A percentile compares a stretch with the other conserved stretches of the same genome.
These are phyloP conservation scores for Aureobasidium melanogenum DNA, from an alignment of 2,329 filamentous ascomycete species.

Conservation along the genomic window DNA sequence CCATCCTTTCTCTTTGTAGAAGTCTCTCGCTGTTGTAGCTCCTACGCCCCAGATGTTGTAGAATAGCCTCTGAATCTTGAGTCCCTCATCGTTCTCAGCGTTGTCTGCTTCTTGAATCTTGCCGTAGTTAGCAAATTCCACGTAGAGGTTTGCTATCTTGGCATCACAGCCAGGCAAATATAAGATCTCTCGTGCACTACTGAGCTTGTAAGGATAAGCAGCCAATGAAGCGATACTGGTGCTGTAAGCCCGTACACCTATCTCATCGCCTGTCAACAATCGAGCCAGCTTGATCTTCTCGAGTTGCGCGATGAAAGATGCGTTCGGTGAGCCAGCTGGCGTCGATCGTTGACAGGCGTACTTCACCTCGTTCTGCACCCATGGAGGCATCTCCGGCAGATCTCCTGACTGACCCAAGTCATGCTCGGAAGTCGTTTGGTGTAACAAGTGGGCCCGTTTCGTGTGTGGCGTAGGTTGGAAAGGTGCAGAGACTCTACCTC, in stretches of 20 bases:
- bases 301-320: slow-evolving; percentile 63
- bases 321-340: slow-evolving; percentile 61
- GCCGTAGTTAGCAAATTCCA: slow-evolving; percentile 59
- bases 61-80: slow-evolving; percentile 60
- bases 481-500: slow-evolving; percentile 23
- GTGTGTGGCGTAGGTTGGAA: slow-evolving; percentile 8
- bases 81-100: slow-evolving; percentile 54
- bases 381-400: slow-evolving; percentile 61
- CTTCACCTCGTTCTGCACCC: slow-evolving; percentile 51
- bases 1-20: slow-evolving; percentile 70
- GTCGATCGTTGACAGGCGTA: slow-evolving; percentile 80
- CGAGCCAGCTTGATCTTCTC: slow-evolving; percentile 65
- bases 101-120: slow-evolving; percentile 55
- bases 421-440: slow-evolving; percentile 70
- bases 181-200: slow-evolving; percentile 33
- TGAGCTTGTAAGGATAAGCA: slow-evolving; percentile 62
- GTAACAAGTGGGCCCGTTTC: slow-evolving; percentile 42
- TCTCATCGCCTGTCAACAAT: slow-evolving; percentile 61
- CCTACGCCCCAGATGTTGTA: slow-evolving; percentile 91
- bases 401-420: slow-evolving; percentile 44
- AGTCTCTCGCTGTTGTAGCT: slow-evolving; percentile 68
- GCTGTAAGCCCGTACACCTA: slow-evolving; percentile 79
- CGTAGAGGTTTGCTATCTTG: slow-evolving; percentile 70
- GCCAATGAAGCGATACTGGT: slow-evolving; percentile 75
- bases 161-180: slow-evolving; percentile 68